Percentiles rank a stretch among this genome's conserved stretches.
These are phyloP conservation scores for Clonostachys solani DNA, from an alignment of 2,329 filamentous ascomycete genomes.

Conservation along the genomic window DNA sequence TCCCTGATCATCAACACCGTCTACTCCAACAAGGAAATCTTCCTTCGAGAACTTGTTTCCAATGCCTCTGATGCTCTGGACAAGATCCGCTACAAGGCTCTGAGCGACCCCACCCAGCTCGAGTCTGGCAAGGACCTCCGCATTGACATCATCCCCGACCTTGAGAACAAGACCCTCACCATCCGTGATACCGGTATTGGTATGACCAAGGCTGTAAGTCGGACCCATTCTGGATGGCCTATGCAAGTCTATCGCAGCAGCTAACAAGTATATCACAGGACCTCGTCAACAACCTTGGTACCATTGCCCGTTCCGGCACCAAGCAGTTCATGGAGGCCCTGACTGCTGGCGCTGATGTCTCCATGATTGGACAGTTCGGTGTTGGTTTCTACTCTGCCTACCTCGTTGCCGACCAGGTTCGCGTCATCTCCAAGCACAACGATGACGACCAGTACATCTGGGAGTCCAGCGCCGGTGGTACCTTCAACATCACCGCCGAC, in stretches of 20 bases:
- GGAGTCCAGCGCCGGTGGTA: constrained; percentile 96
- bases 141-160: constrained; percentile 98
- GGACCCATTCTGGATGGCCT: constrained; percentile 1
- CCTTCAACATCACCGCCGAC: constrained; percentile 89
- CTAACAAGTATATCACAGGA: constrained; percentile 48
- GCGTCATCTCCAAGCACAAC: constrained; percentile 97
- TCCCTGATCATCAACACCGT: constrained; percentile 99
- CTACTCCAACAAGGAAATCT: constrained; percentile 99
- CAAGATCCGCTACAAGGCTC: constrained; percentile 99
- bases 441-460: constrained; percentile 99
- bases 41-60: constrained; percentile 96
- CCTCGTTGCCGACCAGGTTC: constrained; percentile 95
- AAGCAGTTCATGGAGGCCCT: constrained; percentile 99
- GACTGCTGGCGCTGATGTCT: constrained; percentile 96
- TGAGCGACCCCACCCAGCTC: constrained; percentile 96
- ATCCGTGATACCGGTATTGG: constrained; percentile 98
- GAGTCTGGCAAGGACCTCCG: constrained; percentile 96
- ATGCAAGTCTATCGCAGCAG: not conserved
- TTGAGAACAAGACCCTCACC: constrained; percentile 95
- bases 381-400: constrained; percentile 99
- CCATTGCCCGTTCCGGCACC: constrained; percentile 97
- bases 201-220: constrained; percentile 98
- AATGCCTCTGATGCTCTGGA: constrained; percentile 98
- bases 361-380: constrained; percentile 99
- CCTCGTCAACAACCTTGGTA: constrained; percentile 99